Percentiles rank a stretch among this genome's conserved stretches.
These are phyloP conservation scores for Trichoderma koningii DNA, from an alignment of 2,329 filamentous ascomycete genomes.

Conservation along the genomic window DNA sequence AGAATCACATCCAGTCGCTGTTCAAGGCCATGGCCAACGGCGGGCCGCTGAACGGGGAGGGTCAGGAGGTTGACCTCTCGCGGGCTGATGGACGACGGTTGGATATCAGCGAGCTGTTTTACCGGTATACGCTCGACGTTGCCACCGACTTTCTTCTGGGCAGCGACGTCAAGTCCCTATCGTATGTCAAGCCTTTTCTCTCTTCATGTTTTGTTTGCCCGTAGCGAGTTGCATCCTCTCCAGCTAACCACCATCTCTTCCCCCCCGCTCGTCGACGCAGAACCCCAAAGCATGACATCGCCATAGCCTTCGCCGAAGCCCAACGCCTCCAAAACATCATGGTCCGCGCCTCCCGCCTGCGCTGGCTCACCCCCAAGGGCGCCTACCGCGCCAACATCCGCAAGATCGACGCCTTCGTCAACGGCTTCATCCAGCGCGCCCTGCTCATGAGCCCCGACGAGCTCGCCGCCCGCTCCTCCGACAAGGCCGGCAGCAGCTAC, in stretches of 20 bases:
- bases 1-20: slow-evolving; percentile 74
- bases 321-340: slow-evolving; percentile 72
- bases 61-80: slow-evolving; percentile 65
- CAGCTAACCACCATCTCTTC: background rate
- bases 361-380: slow-evolving; percentile 62
- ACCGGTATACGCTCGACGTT: slow-evolving; percentile 81
- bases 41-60: slow-evolving; percentile 58
- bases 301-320: slow-evolving; percentile 76
- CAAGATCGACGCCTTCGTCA: slow-evolving; percentile 73
- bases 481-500: slow-evolving; percentile 63
- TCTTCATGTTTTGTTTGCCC: background rate
- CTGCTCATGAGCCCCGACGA: slow-evolving; percentile 70
- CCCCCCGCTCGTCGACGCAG: slow-evolving; percentile 40
- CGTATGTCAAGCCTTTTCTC: slow-evolving; percentile 38
- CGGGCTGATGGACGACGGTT: slow-evolving; percentile 62
- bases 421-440: slow-evolving; percentile 74
- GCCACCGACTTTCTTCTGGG: slow-evolving; percentile 87
- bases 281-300: slow-evolving; percentile 67
- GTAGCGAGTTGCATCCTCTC: no score
- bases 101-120: slow-evolving; percentile 76
- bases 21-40: slow-evolving; percentile 66
- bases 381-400: slow-evolving; percentile 66
- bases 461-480: slow-evolving; percentile 62
- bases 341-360: slow-evolving; percentile 65
- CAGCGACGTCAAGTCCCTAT: slow-evolving; percentile 66